Base-by-base conservation (phyloP, 2,329 filamentous ascomycete genomes). In the Aspergillus carbonarius region DNA sequence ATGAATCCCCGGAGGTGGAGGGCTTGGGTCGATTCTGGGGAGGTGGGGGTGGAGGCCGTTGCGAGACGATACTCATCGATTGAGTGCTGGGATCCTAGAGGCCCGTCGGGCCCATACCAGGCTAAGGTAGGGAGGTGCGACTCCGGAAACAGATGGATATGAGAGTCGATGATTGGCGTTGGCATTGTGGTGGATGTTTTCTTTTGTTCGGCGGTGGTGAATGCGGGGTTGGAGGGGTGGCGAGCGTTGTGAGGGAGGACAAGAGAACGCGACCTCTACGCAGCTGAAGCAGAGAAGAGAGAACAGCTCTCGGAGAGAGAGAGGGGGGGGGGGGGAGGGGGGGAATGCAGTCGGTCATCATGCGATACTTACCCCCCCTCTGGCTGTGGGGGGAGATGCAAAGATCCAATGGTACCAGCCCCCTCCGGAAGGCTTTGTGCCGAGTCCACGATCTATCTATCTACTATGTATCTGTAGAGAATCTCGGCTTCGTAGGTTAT, bases 101-200 rank as follows among this genome's bases (percentile, higher is more conserved):
- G 81, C 69, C 82, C 76, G 48, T 81, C 77, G 5, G 85, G 77
- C 3, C 74, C 82, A 77, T 85, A 85, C 92, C 92, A 96, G 58
- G 84, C 78, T 62, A 96, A 84, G 39, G 84, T 83, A 55, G 82
- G 71, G 54, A 89, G 71, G 68, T 93, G 89, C 54, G 84, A 83
- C 47, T 80, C 75, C 46, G 91, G 90, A 80, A 87, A 96, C 70
- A 97, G 86, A 78, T 97, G 93, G 76, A 97, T 89, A 80, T 97
- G 93, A 39, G 91, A 89, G 80, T 97, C 93, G 75, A 97, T 86
- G 70, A 96, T 88, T 27, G 85, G 73, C 50, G 66, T 68, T 1
- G 67, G 44, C 69, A 72, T 74, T 40, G 32, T 60, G 32, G 6
- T 13, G 48, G 15, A 12, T 52, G 34, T 1, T 53, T 20, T 53